Base-by-base conservation (phyloP, 139 green algal genomes). In the Chlorella vulgaris region DNA sequence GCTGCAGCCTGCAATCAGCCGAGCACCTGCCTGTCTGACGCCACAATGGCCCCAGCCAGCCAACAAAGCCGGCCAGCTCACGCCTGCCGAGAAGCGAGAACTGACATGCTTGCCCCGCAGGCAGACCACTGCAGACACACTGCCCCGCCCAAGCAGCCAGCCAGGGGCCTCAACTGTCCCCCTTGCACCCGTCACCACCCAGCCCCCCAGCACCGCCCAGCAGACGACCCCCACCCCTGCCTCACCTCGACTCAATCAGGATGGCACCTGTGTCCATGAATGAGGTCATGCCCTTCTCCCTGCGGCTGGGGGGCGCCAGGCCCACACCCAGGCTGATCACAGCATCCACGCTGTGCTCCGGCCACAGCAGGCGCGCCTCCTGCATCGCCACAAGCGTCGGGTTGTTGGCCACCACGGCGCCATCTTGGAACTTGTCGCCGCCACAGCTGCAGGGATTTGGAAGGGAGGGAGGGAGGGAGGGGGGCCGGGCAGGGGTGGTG, bases 361-460 rank as follows among this genome's bases (percentile, higher is more conserved):
- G 95, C 94, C 94, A 98, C 67, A 98, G 87, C 35, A 90, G 69
- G 43, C 78, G 89, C 22, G 93, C 94, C 86, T 99, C 93, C 50
- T 94, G 83, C 29, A 98, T 53, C 13, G 93, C 96, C 0, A 99
- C 70, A 43, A 95, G 69, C 22, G 92, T 73, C 0, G 96, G 96
- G 86, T 99, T 99, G 89, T 99, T 99, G 63, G 93, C 95, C 4
- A 88, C 92, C 8, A 91, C 88, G 5, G 96, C 96, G 21, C 96
- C 96, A 74, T 99, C 96, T 76, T 98, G 94, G 82, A 96, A 99
- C 58, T 93, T 90, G 39, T 94, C 87, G 22, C 91, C 91, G 89
- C 84, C 82, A 51, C 79, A 90, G 26, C 73, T 63, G 79, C 92
- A n/a, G n/a, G n/a, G n/a, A n/a, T n/a, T n/a, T n/a, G n/a, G n/a